Base-by-base conservation (phyloP, 176 grass and related monocot genomes). In the Aegilops bicornis region DNA sequence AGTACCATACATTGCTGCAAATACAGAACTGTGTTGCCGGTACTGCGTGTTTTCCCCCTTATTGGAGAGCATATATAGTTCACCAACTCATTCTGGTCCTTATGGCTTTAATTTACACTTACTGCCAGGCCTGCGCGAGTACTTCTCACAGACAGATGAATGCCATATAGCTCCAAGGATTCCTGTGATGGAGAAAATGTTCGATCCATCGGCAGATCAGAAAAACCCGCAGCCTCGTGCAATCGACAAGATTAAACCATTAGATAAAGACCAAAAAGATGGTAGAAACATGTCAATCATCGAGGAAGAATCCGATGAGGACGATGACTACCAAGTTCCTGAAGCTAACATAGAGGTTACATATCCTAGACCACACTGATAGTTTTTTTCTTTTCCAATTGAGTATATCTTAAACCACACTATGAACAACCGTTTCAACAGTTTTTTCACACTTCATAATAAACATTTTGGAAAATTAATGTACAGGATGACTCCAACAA, bases 81-180 rank as follows among this genome's bases (percentile, higher is more conserved):
- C 64, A 73, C 23, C 68, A 2, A 74, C 81, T 75, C 64, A 30
- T 79, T 69, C 24, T 33, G 25, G 24, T 82, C 27, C 25, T 85
- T 65, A 72, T 64, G 54, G 23, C 23, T 82, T 80, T 77, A 65
- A 77, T 63, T 73, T 77, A 68, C 78, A 81, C 81, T 81, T 88
- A 39, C 45, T 52, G 27, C 80, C 62, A 98, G 97, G 97, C 15
- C 83, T 99, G 77, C 92, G 94, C 35, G 97, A 99, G 82, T 94
- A 89, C 64, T 99, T 96, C 83, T 89, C 94, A 27, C 97, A 99
- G 86, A 95, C 92, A 82, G 94, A 99, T 85, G 94, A 95, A 78
- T 90, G 90, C 33, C 80, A 92, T 82, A 85, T 89, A 70, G 83
- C 84, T 67, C 84, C 90, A 54, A 92, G 94, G 73, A 94, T 99